phyloP scores from a whole-genome alignment of 192 early-diverging fungal genomes.

The Backusella parvicylindrica region DNA sequence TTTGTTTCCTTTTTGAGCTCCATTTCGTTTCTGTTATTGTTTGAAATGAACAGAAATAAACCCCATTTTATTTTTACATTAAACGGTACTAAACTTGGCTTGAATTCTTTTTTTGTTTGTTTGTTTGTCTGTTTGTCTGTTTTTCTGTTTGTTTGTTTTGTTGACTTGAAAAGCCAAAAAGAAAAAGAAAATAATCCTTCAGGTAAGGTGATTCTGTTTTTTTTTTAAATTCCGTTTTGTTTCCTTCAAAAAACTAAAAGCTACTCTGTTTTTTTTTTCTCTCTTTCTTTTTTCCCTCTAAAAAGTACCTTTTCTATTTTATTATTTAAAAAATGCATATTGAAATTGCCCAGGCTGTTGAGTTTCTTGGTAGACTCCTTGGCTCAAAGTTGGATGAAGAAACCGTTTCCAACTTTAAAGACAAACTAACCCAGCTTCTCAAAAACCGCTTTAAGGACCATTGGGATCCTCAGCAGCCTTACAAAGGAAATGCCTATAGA shows the following conservation, averaged over 20 bases:
- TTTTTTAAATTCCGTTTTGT: background rate
- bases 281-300: background rate
- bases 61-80: no score
- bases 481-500: constrained; percentile 72
- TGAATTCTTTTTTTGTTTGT: background rate
- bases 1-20: constrained; percentile 3
- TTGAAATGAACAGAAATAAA: no score
- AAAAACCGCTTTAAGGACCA: constrained; percentile 60
- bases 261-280: background rate
- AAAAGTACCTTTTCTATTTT: background rate
- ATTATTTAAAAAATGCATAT: constrained; percentile 24
- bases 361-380: constrained; percentile 34
- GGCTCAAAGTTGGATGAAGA: constrained; percentile 28
- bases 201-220: background rate
- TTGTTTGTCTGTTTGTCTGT: background rate
- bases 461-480: constrained; percentile 69
- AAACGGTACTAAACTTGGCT: no score
- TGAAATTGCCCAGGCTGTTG: constrained; percentile 39
- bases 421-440: constrained; percentile 50
- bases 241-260: background rate
- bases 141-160: background rate
- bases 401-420: constrained; percentile 39
- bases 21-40: background rate
- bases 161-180: background rate
- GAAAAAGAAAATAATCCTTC: background rate